These are phyloP conservation scores for Eucalyptus sp. DNA, from an alignment of 345 rosid species.

Conservation along the genomic window DNA sequence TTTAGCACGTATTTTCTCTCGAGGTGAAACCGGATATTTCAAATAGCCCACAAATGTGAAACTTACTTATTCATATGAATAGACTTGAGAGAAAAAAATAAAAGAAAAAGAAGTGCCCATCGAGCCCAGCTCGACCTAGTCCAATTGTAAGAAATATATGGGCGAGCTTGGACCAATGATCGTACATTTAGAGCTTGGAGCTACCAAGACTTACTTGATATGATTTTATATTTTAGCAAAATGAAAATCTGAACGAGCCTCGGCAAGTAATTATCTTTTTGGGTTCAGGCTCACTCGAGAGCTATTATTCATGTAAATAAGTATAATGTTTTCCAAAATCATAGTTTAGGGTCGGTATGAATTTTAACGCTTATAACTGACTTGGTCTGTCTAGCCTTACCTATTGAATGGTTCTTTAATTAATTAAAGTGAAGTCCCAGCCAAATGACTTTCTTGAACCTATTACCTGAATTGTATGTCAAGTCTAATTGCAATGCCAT, in stretches of 20 bases:
- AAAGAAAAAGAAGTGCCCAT: background rate
- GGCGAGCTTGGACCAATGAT: background rate
- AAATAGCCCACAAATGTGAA: background rate
- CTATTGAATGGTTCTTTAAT: no score
- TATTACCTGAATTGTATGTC: background rate
- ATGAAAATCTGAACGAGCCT: no score
- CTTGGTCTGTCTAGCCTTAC: no score
- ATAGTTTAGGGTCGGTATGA: background rate
- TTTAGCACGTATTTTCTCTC: no score
- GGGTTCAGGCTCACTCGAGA: background rate
- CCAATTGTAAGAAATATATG: background rate
- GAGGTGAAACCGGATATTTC: fast-evolving
- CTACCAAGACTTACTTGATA: background rate
- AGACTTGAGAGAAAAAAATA: background rate
- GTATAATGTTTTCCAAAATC: no score
- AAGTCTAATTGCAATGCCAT: background rate
- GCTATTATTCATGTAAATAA: no score
- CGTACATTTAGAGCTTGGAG: background rate
- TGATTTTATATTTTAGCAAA: background rate
- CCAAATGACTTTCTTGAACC: no score
- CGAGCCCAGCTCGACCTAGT: background rate
- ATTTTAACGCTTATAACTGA: background rate
- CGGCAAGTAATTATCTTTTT: no score
- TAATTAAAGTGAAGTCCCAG: background rate
- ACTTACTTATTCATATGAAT: background rate